These are phyloP conservation scores for Nothophaeocryptopus gaeumannii DNA, from an alignment of 2,329 filamentous ascomycete species.

Conservation along the genomic window DNA sequence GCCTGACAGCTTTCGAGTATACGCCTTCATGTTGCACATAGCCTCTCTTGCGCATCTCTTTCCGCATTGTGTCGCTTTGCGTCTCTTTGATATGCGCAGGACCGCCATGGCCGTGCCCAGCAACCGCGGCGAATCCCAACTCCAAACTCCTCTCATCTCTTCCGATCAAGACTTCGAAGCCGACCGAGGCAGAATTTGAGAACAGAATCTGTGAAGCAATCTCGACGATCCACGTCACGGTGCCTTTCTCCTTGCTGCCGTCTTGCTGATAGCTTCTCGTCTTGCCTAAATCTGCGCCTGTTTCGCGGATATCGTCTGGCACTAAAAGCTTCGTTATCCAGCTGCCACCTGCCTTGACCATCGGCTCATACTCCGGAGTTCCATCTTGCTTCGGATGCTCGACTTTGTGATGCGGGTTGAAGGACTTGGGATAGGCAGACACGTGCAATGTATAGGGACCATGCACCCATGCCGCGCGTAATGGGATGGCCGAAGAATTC, in stretches of 20 bases:
- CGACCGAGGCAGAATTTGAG: slow-evolving; percentile 80
- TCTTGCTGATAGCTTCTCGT: slow-evolving; percentile 42
- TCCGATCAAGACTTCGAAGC: slow-evolving; percentile 81
- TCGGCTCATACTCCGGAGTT: slow-evolving; percentile 88
- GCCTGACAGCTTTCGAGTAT: slow-evolving; percentile 73
- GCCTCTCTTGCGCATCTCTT: slow-evolving; percentile 58
- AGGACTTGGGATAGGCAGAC: slow-evolving; percentile 77
- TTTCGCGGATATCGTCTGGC: slow-evolving; percentile 71
- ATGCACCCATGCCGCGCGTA: slow-evolving; percentile 93
- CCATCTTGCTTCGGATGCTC: slow-evolving; percentile 58
- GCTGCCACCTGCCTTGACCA: slow-evolving; percentile 87
- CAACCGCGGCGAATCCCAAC: slow-evolving; percentile 58
- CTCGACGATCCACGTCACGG: slow-evolving; percentile 84
- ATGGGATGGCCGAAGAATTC: slow-evolving; percentile 84
- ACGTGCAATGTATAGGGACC: slow-evolving; percentile 90
- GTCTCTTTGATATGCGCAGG: slow-evolving; percentile 75
- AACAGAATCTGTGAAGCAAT: slow-evolving; percentile 92
- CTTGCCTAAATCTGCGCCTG: slow-evolving; percentile 46
- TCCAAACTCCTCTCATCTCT: slow-evolving; percentile 81
- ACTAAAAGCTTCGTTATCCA: slow-evolving; percentile 80
- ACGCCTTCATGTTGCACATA: slow-evolving; percentile 71
- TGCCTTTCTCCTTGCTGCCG: slow-evolving; percentile 45
- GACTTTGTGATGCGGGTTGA: slow-evolving; percentile 78
- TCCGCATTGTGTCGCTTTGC: slow-evolving; percentile 47
- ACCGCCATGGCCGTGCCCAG: slow-evolving; percentile 50